A percentile compares a stretch with the other conserved stretches of the same genome.
Evolutionary conservation across 2,329 filamentous ascomycete genomes (phyloP).

Genomic region (Xylaria digitata): DNA sequence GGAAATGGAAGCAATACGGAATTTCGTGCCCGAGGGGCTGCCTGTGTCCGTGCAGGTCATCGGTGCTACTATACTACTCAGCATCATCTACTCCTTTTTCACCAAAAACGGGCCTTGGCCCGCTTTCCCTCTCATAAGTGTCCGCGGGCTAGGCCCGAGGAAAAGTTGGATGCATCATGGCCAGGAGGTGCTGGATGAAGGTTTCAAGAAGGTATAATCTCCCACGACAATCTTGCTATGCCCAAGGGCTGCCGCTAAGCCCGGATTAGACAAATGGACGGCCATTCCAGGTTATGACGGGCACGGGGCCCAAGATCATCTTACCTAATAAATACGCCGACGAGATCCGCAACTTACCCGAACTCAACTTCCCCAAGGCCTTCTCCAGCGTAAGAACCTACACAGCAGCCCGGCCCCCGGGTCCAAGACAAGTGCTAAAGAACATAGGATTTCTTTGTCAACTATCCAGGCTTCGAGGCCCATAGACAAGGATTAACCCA

Average conservation of each 20-base stretch:
- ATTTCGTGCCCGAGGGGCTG: conserved; percentile 46
- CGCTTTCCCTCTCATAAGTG: conserved; percentile 46
- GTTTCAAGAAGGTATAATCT: conserved; percentile 42
- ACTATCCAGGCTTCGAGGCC: conserved; percentile 51
- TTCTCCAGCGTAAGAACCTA: conserved; percentile 49
- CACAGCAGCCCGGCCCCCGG: neutral
- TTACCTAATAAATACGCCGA: conserved; percentile 51
- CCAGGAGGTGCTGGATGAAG: conserved; percentile 43
- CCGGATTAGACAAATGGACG: conserved; percentile 46
- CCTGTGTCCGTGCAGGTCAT: conserved; percentile 47
- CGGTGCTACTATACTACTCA: conserved; percentile 44
- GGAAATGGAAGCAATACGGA: conserved; percentile 44
- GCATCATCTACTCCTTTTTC: conserved; percentile 46
- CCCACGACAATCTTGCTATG: neutral
- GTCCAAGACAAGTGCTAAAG: conserved; percentile 6
- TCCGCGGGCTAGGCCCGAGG: conserved; percentile 46
- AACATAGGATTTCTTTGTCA: conserved; percentile 50
- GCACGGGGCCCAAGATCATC: conserved; percentile 50
- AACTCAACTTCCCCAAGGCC: conserved; percentile 50
- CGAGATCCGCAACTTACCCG: conserved; percentile 52
- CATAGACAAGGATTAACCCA: conserved; percentile 42
- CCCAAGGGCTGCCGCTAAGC: conserved; percentile 30
- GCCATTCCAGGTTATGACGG: conserved; percentile 50
- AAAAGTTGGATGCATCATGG: conserved; percentile 48
- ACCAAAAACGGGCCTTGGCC: conserved; percentile 44